Base-by-base conservation (phyloP, 257 asterid species). In the Primulina tabacum region DNA sequence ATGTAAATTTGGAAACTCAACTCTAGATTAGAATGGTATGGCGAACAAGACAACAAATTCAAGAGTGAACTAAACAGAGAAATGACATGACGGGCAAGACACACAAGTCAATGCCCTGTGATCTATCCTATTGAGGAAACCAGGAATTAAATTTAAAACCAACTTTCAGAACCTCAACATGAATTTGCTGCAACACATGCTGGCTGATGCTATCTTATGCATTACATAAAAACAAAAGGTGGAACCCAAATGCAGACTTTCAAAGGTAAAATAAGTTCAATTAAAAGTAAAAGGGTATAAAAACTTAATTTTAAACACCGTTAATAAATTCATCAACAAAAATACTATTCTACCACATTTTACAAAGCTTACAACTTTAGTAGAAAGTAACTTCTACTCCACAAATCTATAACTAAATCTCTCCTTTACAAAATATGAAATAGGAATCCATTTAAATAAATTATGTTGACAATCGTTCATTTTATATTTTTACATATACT, bases 1-100 rank as follows among this genome's bases (percentile, higher is more conserved):
- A 37, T 12, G 61, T 37, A 38, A 67, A 55, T 53, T 35, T 60
- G 21, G 58, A 32, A 34, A 60, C 71, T 62, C 59, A 47, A 32
- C 60, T 24, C 52, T 20, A 76, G 28, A 24, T 67, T 12, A 32
- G 59, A 74, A 7, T 10, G 33, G 60, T 21, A 60, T 7, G 38
- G 17, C 10, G 17, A 52, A 29, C 43, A 63, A 33, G 29, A 60
- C 6, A 62, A 34, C 30, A 47, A 66, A 32, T 38, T 47, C 35
- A 20, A 53, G 4, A 26, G 35, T 30, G 20, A 61, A 12, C 65
- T 2, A 61, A 6, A 61, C 21, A 61, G 35, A 61, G 43, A 17
- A 60, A 28, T 38, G 4, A 38, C 10, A 30, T 11, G 33, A 30
- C 2, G 43, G 30, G 18, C 20, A 50, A 5, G 21, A 4, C 20